These are phyloP conservation scores for Aureobasidium sp. DNA, from an alignment of 2,329 filamentous ascomycete species.

Conservation along the genomic window DNA sequence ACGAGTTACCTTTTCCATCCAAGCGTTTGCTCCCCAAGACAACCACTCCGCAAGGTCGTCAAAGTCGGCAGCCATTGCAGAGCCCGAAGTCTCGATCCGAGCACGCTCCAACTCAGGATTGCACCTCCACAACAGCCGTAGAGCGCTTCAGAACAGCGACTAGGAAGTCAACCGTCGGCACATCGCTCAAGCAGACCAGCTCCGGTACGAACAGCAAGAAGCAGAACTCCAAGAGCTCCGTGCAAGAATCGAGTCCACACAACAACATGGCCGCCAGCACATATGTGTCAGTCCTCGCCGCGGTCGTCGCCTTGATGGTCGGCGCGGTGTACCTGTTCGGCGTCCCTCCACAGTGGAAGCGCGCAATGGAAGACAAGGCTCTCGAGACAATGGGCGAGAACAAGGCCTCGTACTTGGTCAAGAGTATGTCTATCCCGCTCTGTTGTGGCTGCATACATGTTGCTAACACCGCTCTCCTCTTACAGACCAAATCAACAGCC, in stretches of 20 bases:
- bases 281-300: slow-evolving; percentile 23
- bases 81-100: not conserved
- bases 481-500: slow-evolving; percentile 21
- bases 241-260: not conserved
- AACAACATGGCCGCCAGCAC: slow-evolving; percentile 22
- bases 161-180: slow-evolving; percentile 1
- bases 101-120: not conserved
- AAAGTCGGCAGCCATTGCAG: not conserved
- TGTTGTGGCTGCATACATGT: not conserved
- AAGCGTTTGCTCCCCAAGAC: not conserved
- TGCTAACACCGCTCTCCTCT: not conserved
- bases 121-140: not conserved
- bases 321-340: slow-evolving; percentile 41
- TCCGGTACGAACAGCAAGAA: not conserved
- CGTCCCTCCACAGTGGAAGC: slow-evolving; percentile 39
- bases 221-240: not conserved
- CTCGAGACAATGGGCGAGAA: slow-evolving; percentile 47
- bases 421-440: slow-evolving; percentile 14
- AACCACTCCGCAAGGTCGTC: not conserved
- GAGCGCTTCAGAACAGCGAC: not conserved
- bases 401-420: slow-evolving; percentile 33
- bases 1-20: not conserved
- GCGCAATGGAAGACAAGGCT: slow-evolving; percentile 38
- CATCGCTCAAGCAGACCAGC: not conserved
- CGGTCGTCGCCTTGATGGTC: slow-evolving; percentile 29